Conservation (phyloP, 2,329 filamentous ascomycete species). For the Paradendryphiella salina region DNA sequence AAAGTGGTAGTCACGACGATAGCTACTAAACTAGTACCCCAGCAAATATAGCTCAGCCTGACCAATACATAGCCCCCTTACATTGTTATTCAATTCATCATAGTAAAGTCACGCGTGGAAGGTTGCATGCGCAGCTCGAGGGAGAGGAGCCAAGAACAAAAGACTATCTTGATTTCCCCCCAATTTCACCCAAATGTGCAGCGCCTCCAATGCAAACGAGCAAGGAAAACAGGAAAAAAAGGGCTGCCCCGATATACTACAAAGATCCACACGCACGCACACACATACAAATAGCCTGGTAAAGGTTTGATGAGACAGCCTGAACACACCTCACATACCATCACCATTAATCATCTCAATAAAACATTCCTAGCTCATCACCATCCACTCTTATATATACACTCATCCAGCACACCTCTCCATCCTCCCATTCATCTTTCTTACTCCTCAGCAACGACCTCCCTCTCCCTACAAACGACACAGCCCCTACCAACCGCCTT, state of each 20-base stretch:
- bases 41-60: too few relatives aligned
- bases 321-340: neutral
- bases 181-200: neutral
- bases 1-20: too few relatives aligned
- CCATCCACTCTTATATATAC: neutral
- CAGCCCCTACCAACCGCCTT: slow-evolving; percentile 66
- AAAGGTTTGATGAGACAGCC: neutral
- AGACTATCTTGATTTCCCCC: too few relatives aligned
- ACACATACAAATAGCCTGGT: neutral
- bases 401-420: neutral
- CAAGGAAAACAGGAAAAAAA: neutral
- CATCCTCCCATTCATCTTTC: neutral
- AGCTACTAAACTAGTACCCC: too few relatives aligned
- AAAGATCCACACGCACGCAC: neutral
- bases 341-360: neutral
- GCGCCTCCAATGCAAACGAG: neutral
- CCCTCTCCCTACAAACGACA: slow-evolving; percentile 41
- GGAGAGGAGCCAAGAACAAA: too few relatives aligned
- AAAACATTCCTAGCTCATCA: too few relatives aligned
- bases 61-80: too few relatives aligned
- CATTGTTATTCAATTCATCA: too few relatives aligned
- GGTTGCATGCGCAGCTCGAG: too few relatives aligned
- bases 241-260: neutral
- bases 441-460: slow-evolving; percentile 29
- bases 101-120: too few relatives aligned